phyloP scores from a whole-genome alignment of 306 rosid genomes.

The Nissolia schottii region DNA sequence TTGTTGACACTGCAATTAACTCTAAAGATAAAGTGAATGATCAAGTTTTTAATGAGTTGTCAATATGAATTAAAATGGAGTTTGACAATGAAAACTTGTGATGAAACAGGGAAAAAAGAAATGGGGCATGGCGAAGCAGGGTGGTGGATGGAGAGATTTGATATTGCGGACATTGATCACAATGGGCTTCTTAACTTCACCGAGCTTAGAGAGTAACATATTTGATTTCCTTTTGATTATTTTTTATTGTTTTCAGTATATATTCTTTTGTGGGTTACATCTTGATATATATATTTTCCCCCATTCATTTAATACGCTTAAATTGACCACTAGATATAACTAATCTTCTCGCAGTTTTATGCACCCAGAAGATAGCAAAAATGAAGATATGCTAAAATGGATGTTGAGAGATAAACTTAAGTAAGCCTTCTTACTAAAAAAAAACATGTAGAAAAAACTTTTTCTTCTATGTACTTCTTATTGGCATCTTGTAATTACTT shows the following conservation, averaged over 20 bases:
- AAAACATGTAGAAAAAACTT: too few species aligned
- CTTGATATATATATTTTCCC: background rate
- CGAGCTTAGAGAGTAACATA: constrained; percentile 62
- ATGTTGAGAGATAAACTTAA: constrained; percentile 51
- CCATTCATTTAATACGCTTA: background rate
- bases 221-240: background rate
- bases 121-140: constrained; percentile 71
- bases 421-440: constrained; percentile 24
- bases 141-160: constrained; percentile 73
- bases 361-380: constrained; percentile 79
- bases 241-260: background rate
- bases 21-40: background rate
- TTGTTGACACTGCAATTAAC: background rate
- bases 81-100: constrained; percentile 6
- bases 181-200: constrained; percentile 53
- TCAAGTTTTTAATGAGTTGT: too few species aligned
- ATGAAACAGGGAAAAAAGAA: constrained; percentile 46
- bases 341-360: constrained; percentile 43
- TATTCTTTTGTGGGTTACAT: background rate
- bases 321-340: background rate
- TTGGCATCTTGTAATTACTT: background rate
- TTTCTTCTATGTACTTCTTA: background rate
- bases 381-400: constrained; percentile 49
- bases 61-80: background rate
- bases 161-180: constrained; percentile 50